Percentiles rank a stretch among this genome's conserved stretches.
Evolutionary conservation across 306 rosid genomes (phyloP).

Genomic region (Boehmeria nivea): DNA sequence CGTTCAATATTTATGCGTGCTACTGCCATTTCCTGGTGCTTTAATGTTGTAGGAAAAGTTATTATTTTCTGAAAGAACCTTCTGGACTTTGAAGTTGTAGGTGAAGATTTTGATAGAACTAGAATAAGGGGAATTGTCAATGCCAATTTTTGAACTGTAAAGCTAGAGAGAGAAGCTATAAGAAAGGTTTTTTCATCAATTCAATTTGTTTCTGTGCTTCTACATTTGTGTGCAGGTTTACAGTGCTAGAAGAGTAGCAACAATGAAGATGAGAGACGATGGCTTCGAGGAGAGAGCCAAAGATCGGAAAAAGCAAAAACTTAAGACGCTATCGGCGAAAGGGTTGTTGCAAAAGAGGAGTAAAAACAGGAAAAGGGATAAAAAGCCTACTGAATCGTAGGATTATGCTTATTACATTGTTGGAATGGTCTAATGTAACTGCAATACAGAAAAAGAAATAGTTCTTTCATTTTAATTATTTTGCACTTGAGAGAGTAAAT

Average conservation of each 20-base stretch:
- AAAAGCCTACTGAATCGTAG: conserved; percentile 22
- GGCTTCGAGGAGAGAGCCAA: conserved; percentile 73
- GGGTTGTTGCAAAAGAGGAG: conserved; percentile 55
- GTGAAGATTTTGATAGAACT: too few species aligned
- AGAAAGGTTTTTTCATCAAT: background rate
- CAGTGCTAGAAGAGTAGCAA: conserved; percentile 67
- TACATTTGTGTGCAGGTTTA: conserved; percentile 43
- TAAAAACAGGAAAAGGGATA: conserved; percentile 39
- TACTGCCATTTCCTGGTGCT: too few species aligned
- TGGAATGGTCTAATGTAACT: too few species aligned
- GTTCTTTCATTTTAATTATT: background rate
- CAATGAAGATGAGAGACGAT: conserved; percentile 77
- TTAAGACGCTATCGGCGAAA: conserved; percentile 52
- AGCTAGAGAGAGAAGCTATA: background rate
- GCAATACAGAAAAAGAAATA: too few species aligned
- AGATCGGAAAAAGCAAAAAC: conserved; percentile 64
- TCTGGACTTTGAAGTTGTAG: too few species aligned
- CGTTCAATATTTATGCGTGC: too few species aligned
- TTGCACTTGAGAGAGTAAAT: too few species aligned
- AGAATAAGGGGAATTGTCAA: too few species aligned
- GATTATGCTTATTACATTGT: background rate
- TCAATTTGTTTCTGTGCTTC: conserved; percentile 1
- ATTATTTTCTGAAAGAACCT: too few species aligned
- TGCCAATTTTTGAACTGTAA: too few species aligned
- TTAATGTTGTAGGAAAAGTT: too few species aligned